A percentile compares a stretch with the other conserved stretches of the same genome.
phyloP scores from a whole-genome alignment of 139 green algal species.

The Marvania coccoides region DNA sequence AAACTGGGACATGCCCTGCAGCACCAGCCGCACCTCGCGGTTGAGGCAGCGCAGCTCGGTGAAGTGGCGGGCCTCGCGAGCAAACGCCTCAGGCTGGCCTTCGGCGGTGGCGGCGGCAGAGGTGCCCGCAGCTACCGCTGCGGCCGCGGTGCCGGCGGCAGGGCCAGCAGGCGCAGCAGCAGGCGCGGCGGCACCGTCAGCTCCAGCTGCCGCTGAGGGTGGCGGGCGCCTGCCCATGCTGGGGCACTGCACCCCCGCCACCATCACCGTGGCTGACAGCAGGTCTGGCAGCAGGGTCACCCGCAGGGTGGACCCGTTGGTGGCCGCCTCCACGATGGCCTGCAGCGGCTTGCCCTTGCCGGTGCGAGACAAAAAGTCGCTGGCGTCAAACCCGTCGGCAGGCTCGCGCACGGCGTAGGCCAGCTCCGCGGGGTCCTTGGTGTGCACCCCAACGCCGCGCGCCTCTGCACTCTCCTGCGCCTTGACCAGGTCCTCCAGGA shows the following conservation, averaged over 20 bases:
- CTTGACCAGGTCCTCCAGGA: slow-evolving; percentile 70
- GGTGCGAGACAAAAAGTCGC: slow-evolving; percentile 44
- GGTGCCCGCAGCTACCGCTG: neutral
- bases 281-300: slow-evolving; percentile 65
- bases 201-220: slow-evolving; percentile 1
- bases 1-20: slow-evolving; percentile 29
- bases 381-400: slow-evolving; percentile 37
- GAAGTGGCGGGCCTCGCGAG: slow-evolving; percentile 80
- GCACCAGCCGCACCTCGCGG: slow-evolving; percentile 36
- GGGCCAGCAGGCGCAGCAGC: neutral
- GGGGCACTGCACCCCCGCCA: slow-evolving; percentile 74
- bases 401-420: slow-evolving; percentile 27
- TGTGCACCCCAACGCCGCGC: slow-evolving; percentile 67
- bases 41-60: slow-evolving; percentile 68
- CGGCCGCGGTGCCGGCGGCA: slow-evolving; percentile 15
- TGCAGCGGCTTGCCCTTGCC: slow-evolving; percentile 71
- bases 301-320: slow-evolving; percentile 67
- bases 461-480: slow-evolving; percentile 65
- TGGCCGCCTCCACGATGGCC: slow-evolving; percentile 78
- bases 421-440: slow-evolving; percentile 51
- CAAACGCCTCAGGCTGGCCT: slow-evolving; percentile 63
- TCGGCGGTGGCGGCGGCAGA: slow-evolving; percentile 7
- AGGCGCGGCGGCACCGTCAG: neutral
- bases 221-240: slow-evolving; percentile 56
- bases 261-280: slow-evolving; percentile 52